Conservation (phyloP, 352 stramenopile species). For the Plasmopara muralis region DNA sequence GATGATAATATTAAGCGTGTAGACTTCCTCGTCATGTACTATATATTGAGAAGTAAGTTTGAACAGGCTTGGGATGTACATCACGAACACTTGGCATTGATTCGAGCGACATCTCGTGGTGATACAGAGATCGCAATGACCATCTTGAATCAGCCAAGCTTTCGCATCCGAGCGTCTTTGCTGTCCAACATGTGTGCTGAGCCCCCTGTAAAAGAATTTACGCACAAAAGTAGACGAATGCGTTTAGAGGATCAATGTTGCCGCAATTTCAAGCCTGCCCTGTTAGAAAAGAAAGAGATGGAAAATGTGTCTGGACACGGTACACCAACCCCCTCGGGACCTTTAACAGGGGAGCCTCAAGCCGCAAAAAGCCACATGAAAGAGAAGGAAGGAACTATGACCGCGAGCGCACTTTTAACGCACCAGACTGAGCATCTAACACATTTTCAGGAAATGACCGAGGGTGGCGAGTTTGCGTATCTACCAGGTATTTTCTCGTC, state of each 20-base stretch:
- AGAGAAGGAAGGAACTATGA: constrained; percentile 4
- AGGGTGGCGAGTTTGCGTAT: constrained; percentile 32
- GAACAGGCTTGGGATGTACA: constrained; percentile 68
- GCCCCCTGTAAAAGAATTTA: constrained; percentile 30
- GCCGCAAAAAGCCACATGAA: constrained; percentile 4
- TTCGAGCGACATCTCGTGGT: constrained; percentile 50
- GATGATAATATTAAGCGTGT: constrained; percentile 67
- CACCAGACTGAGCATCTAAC: constrained; percentile 16
- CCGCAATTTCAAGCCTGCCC: constrained; percentile 11
- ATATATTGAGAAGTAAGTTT: constrained; percentile 69
- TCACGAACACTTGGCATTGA: constrained; percentile 65
- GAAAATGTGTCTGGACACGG: constrained; percentile 28
- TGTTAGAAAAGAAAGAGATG: constrained; percentile 36
- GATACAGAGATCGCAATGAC: constrained; percentile 56
- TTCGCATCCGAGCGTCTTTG: constrained; percentile 50
- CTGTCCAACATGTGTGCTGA: constrained; percentile 67
- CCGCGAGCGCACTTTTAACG: constrained; percentile 15
- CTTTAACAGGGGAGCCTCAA: constrained; percentile 4
- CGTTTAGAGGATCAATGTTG: constrained; percentile 25
- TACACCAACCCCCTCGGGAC: constrained; percentile 2
- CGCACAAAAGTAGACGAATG: constrained; percentile 27
- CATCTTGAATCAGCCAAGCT: constrained; percentile 54
- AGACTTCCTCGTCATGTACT: constrained; percentile 82
- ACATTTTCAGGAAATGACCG: constrained; percentile 22
- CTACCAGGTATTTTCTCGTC: constrained; percentile 66